Evolutionary conservation across 306 rosid species (phyloP), one percentile per base, ranked within the genome.

Genomic region (Vicia villosa): DNA sequence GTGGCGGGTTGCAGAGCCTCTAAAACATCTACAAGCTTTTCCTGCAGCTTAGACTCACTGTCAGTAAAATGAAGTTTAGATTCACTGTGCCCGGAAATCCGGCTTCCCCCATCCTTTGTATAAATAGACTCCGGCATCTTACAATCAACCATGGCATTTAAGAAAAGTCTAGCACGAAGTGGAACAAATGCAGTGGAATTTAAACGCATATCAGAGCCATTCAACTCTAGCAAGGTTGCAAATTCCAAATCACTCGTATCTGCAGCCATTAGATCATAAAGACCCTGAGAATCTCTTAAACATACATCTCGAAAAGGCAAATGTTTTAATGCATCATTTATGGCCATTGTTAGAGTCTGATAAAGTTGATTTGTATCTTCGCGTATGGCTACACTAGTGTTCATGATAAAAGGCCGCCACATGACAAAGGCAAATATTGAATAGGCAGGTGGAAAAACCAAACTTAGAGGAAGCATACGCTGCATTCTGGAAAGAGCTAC

Each of bases 1-100:
- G 90, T 93, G n/a, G 98, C 96, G 77, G 98, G 96, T 72, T 93
- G 98, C 78, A 93, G 79, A 63, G 86, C 72, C 83, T 90, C 98
- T 73, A 93, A 83, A 67, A 88, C 84, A 80, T 74, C 80, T 5
- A 90, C 88, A 83, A 92, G 88, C 87, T 89, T 88, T 71, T 83
- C 96, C 74, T 79, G 76, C 68, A 90, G 91, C 84, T 86, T 89
- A 79, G 83, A 81, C 62, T 86, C 91, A 13, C 65, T 73, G 58
- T 83, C 83, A 3, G 76, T 64, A 71, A 70, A 79, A 32, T 85
- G 83, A 66, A 64, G 47, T 77, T 83, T 88, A 34, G 86, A 70
- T 65, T 90, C 93, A 21, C 86, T 86, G 26, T 63, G 88, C 70
- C 89, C 91, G 69, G 84, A 79, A 72, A 58, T 55, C 63, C 85